Percentiles rank a stretch among this genome's conserved stretches.
Evolutionary conservation across 1,284 basidiomycete genomes (phyloP).

Genomic region (Salmacisia buchloeana): DNA sequence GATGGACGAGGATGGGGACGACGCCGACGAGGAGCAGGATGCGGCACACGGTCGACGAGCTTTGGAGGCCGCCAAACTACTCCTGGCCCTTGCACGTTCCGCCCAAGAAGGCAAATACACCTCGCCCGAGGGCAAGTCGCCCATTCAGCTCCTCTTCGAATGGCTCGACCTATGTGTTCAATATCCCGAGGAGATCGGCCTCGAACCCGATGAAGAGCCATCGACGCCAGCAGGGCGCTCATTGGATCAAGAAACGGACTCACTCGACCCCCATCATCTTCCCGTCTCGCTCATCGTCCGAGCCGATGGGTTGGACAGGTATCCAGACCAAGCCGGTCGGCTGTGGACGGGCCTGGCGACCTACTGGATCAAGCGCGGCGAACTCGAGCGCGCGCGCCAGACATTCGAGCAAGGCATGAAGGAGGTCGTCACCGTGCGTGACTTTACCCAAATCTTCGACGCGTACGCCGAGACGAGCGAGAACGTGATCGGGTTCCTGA

Average conservation of each 20-base stretch:
- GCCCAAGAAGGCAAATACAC: constrained; percentile 76
- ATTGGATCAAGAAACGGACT: constrained; percentile 63
- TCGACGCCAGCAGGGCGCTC: neutral
- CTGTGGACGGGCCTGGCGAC: constrained; percentile 95
- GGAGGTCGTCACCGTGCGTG: constrained; percentile 82
- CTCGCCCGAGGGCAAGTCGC: constrained; percentile 87
- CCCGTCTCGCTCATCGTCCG: constrained; percentile 81
- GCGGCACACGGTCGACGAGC: constrained; percentile 56
- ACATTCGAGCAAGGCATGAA: constrained; percentile 85
- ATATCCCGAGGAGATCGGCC: constrained; percentile 84
- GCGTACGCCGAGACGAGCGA: constrained; percentile 92
- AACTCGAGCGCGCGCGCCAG: constrained; percentile 79
- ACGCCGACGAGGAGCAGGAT: constrained; percentile 12
- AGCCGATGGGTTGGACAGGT: constrained; percentile 76
- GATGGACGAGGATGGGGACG: constrained; percentile 19
- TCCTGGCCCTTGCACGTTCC: constrained; percentile 74
- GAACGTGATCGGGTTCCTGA: constrained; percentile 81
- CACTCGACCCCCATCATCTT: constrained; percentile 65
- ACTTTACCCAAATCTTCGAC: constrained; percentile 98
- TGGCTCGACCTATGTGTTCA: constrained; percentile 89
- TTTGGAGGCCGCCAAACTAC: constrained; percentile 85
- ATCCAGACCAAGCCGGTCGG: constrained; percentile 92
- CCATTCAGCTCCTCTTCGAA: constrained; percentile 86
- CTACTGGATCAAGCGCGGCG: constrained; percentile 95
- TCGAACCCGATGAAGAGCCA: constrained; percentile 65